Conservation (phyloP, 768 basidiomycete species). For the Tulasnella sp. region DNA sequence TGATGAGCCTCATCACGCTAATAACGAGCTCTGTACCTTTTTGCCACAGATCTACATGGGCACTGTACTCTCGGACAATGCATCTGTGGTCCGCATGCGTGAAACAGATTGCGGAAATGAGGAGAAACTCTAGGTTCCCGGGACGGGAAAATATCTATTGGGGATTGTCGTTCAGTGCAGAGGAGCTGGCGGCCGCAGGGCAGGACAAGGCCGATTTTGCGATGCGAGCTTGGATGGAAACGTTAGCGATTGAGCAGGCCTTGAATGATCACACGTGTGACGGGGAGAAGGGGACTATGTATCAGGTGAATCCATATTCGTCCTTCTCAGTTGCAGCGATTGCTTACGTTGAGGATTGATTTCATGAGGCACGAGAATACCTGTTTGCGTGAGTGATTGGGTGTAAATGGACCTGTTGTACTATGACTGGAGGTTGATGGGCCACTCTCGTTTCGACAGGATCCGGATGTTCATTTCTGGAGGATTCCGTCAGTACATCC, state of each 20-base stretch:
- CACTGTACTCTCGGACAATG: slow-evolving; percentile 9
- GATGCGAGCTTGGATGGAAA: slow-evolving; percentile 16
- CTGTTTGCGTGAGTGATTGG: background rate
- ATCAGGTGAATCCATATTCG: background rate
- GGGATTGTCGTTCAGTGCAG: too few relatives aligned
- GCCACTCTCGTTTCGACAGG: too few relatives aligned
- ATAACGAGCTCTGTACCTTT: too few relatives aligned
- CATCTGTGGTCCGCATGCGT: slow-evolving; percentile 8
- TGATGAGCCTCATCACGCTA: too few relatives aligned
- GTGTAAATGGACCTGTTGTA: background rate
- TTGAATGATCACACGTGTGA: slow-evolving; percentile 14
- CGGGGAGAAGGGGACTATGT: slow-evolving; percentile 15
- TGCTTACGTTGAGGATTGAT: background rate
- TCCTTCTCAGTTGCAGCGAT: too few relatives aligned
- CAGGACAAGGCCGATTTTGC: slow-evolving; percentile 13
- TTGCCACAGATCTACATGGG: slow-evolving; percentile 14
- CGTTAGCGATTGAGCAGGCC: slow-evolving; percentile 11
- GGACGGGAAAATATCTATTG: too few relatives aligned
- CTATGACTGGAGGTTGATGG: too few relatives aligned
- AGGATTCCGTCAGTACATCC: background rate
- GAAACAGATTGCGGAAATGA: background rate
- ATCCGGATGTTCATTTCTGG: slow-evolving; percentile 6
- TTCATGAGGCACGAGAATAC: slow-evolving; percentile 5
- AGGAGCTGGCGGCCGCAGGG: background rate
- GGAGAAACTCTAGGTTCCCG: too few relatives aligned